Evolutionary conservation across 495 filamentous ascomycete species (phyloP), one percentile per base, ranked within the genome.

Genomic region (Talaromyces liani): DNA sequence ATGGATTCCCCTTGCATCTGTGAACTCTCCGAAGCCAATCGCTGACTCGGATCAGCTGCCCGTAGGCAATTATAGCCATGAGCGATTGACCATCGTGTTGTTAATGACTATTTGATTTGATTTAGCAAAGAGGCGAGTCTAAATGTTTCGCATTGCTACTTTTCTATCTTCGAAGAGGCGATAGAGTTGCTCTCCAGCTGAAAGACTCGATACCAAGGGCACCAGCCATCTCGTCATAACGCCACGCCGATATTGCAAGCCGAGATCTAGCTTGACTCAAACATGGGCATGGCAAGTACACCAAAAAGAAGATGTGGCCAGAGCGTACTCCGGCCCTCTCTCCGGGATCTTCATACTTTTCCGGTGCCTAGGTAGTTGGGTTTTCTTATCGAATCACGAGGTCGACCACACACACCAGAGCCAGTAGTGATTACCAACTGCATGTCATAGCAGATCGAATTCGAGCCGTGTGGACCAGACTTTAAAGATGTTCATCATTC

Each of bases 1-100:
- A 61, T 65, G 45, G 18, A 54, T 53, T 72, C 73, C 72, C 77
- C 77, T 79, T 79, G 73, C 74, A 72, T 75, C 73, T 73, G 77
- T 75, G 16, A 34, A 78, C 68, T 73, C 47, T 61, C 54, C 57
- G 64, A 53, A 63, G 36, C 69, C 67, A 70, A 70, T 70, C 10
- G n/a, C n/a, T 29, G 34, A 25, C 58, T 25, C 45, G 41, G 41
- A 62, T 53, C 60, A 53, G 60, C 7, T 20, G 14, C 29, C 12
- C 34, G 12, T 24, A 29, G 29, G 45, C 39, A 51, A 62, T 53
- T 29, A 53, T 49, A 51, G 39, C 45, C 60, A 60, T 55, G 6
- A 5, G 24, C 10, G 7, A 49, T 49, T 49, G 20, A n/a, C n/a
- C 45, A 49, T 49, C 45, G 22, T 14, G 29, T 18, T 54, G 24